phyloP scores from a whole-genome alignment of 371 early-diverging fungal species.

The Circinella minor region DNA sequence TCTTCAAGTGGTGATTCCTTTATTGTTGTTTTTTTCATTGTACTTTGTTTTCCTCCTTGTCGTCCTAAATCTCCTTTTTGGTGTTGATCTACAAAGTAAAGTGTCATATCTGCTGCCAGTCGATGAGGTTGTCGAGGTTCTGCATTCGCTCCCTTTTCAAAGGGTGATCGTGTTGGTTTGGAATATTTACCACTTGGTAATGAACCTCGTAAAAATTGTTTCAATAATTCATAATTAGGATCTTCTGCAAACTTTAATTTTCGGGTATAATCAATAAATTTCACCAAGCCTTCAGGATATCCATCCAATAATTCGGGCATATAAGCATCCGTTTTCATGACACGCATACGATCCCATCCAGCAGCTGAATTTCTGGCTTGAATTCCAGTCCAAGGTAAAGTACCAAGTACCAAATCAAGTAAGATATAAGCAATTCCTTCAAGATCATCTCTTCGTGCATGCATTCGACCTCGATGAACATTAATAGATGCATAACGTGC shows the following conservation, averaged over 20 bases:
- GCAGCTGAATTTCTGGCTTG: slow-evolving; percentile 59
- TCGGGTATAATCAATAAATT: slow-evolving; percentile 75
- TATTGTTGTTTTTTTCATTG: neutral
- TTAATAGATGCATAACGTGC: slow-evolving; percentile 69
- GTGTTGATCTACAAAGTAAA: neutral
- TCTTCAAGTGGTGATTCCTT: neutral
- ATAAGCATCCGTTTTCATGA: slow-evolving; percentile 56
- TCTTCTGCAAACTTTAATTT: slow-evolving; percentile 85
- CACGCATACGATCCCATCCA: slow-evolving; percentile 69
- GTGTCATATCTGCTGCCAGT: neutral
- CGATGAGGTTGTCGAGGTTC: slow-evolving; percentile 3
- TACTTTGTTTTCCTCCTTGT: neutral
- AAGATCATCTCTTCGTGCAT: slow-evolving; percentile 66
- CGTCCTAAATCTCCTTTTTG: neutral
- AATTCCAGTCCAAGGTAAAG: slow-evolving; percentile 68
- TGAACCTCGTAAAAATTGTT: slow-evolving; percentile 43
- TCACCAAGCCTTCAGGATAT: slow-evolving; percentile 59
- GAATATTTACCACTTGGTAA: slow-evolving; percentile 34
- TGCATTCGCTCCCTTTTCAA: slow-evolving; percentile 23
- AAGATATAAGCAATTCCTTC: slow-evolving; percentile 66
- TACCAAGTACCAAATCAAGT: slow-evolving; percentile 59
- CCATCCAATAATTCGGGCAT: slow-evolving; percentile 63
- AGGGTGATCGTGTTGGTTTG: slow-evolving; percentile 22
- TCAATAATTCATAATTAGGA: slow-evolving; percentile 85
- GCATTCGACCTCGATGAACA: slow-evolving; percentile 61